These are phyloP conservation scores for Biancaea sappan DNA, from an alignment of 306 rosid species.

Conservation along the genomic window DNA sequence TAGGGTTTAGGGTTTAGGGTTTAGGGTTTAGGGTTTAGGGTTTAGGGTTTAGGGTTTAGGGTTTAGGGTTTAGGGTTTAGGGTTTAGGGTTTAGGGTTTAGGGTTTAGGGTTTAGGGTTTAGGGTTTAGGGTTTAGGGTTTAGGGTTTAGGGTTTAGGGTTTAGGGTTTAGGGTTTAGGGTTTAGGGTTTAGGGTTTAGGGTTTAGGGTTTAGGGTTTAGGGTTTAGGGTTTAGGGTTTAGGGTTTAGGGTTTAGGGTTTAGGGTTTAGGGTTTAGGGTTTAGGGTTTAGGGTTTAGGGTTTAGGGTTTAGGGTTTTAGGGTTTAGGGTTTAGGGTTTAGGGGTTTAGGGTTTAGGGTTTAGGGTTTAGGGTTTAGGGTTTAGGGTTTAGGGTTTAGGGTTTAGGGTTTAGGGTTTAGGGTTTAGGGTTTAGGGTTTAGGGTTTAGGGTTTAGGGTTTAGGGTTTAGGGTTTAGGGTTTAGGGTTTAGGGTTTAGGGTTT, in stretches of 20 bases:
- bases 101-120: conserved; percentile 23
- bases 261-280: conserved; percentile 27
- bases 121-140: not conserved
- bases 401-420: not conserved
- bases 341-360: not conserved
- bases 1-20: conserved; percentile 34
- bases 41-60: conserved; percentile 27
- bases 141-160: not conserved
- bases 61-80: conserved; percentile 26
- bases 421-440: not conserved
- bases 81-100: conserved; percentile 28
- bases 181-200: conserved; percentile 5
- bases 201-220: not conserved
- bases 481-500: conserved; percentile 26
- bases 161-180: conserved; percentile 27
- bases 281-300: conserved; percentile 27
- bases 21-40: conserved; percentile 26
- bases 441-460: not conserved
- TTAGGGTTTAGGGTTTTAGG: conserved; percentile 30
- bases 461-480: not conserved
- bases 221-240: not conserved
- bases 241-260: conserved; percentile 29
- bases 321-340: not conserved
- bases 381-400: conserved; percentile 4
- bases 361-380: conserved; percentile 18